Evolutionary conservation across 2,329 filamentous ascomycete genomes (phyloP), one percentile per base, ranked within the genome.

Genomic region (Fusarium sp.): DNA sequence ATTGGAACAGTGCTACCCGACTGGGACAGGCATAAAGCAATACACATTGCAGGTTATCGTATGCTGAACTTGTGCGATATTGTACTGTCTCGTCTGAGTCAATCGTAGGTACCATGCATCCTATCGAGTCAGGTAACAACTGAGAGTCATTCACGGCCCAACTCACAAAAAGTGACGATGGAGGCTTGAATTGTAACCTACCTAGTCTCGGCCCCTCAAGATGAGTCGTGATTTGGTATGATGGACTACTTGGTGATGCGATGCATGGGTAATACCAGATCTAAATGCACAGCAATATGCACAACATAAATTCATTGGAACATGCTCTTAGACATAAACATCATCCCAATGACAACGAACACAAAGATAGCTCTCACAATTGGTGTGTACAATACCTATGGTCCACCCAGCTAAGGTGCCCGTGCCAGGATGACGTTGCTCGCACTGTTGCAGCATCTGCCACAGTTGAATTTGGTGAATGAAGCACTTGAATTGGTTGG

Each of bases 261-360:
- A 63, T 66, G 62, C 68, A 73, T 49, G 20, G 52, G 65, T 48
- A 66, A 60, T 65, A 61, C 48, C 43, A 66, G 68, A 67, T 69
- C 68, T 64, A 38, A 48, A 63, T 72, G 68, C 66, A 72, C 56
- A 73, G 69, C 44, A 43, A 65, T 54, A 73, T 72, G 71, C 71
- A 73, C 68, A 73, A 73, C 71, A 73, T 72, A 66, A 63, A 63
- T 56, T 58, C 52, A 53, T 55, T 69, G 39, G 52, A 66, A 15
- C 53, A 51, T 51, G 43, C 31, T 45, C 51, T 43, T 33, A 66
- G 48, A 69, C 49, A 72, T 46, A 55, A 51, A 60, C 43, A 63
- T 56, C 33, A 24, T 43, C 34, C 15, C 24, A 36, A 57, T 38
- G 55, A 58, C 40, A 48, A 44, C 31, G 42, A 40, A 44, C 59